A percentile compares a stretch with the other conserved stretches of the same genome.
These are phyloP conservation scores for Schoenoplectus triqueter DNA, from an alignment of 202 grass and related monocot species.

Conservation along the genomic window DNA sequence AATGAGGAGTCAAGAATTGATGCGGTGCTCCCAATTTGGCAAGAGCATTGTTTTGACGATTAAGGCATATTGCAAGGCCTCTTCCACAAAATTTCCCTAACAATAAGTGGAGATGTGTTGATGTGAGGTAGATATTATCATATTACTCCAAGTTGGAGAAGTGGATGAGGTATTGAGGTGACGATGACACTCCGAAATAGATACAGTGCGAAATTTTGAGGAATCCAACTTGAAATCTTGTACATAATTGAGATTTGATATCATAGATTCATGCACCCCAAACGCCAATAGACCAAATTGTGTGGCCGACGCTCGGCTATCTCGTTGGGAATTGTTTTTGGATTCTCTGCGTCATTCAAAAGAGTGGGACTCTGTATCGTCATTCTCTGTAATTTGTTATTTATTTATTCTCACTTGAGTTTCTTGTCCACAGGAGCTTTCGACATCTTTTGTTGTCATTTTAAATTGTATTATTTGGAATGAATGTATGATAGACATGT, in stretches of 20 bases:
- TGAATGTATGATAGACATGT: neutral
- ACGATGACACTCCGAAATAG: neutral
- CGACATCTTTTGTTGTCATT: no score
- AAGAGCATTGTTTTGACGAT: neutral
- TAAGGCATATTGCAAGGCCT: neutral
- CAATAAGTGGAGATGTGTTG: neutral
- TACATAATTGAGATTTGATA: neutral
- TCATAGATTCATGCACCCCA: neutral
- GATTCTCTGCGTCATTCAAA: neutral
- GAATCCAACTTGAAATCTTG: conserved; percentile 19
- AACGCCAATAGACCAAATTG: neutral
- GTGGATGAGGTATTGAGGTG: conserved; percentile 6
- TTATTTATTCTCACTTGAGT: neutral
- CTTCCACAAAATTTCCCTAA: neutral
- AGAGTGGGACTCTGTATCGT: neutral
- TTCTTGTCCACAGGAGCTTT: no score
- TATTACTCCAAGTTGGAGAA: conserved; percentile 9
- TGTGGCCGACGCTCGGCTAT: neutral
- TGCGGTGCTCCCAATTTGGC: neutral
- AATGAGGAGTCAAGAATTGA: neutral
- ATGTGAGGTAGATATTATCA: neutral
- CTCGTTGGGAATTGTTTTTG: conserved; percentile 1
- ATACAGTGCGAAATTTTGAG: neutral
- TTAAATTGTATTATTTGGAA: neutral
- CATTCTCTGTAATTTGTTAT: neutral